Conservation (phyloP, 176 grass and related monocot genomes). For the Juncus inflexus region DNA sequence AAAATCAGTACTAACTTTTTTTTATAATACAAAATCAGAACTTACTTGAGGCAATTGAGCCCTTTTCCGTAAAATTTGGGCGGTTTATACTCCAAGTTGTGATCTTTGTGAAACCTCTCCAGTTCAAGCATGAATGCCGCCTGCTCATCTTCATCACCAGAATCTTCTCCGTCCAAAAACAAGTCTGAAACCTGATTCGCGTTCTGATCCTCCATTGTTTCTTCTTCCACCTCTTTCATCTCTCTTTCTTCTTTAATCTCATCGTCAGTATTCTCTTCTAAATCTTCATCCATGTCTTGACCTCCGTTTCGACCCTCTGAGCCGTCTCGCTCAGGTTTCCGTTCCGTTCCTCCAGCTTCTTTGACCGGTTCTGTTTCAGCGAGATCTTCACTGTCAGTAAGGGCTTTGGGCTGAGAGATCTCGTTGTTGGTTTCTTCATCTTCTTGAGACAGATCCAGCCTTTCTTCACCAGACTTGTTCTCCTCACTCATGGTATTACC, state of each 20-base stretch:
- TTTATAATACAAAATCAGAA: background rate
- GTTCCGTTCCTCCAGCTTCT: constrained; percentile 31
- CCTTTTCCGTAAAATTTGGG: constrained; percentile 98
- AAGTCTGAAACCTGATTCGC: constrained; percentile 37
- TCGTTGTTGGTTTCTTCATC: constrained; percentile 31
- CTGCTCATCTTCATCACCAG: constrained; percentile 90
- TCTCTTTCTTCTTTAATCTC: constrained; percentile 12
- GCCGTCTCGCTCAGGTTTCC: constrained; percentile 28
- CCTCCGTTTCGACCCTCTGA: constrained; percentile 6
- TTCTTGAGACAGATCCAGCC: constrained; percentile 23
- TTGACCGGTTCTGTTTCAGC: constrained; percentile 16
- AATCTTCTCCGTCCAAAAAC: constrained; percentile 85
- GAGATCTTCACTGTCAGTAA: constrained; percentile 9
- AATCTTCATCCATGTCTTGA: constrained; percentile 35
- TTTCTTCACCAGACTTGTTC: constrained; percentile 26
- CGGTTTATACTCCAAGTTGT: constrained; percentile 83
- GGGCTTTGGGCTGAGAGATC: constrained; percentile 22
- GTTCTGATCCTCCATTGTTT: constrained; percentile 39
- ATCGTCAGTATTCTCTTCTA: constrained; percentile 21
- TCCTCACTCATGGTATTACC: constrained; percentile 32
- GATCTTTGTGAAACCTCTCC: constrained; percentile 78
- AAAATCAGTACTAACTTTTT: no score
- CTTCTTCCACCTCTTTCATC: constrained; percentile 14
- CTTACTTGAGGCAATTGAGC: constrained; percentile 97
- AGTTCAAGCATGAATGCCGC: constrained; percentile 86